Conservation (phyloP, 805 yeast species). For the Cyberlindnera mycetangii region DNA sequence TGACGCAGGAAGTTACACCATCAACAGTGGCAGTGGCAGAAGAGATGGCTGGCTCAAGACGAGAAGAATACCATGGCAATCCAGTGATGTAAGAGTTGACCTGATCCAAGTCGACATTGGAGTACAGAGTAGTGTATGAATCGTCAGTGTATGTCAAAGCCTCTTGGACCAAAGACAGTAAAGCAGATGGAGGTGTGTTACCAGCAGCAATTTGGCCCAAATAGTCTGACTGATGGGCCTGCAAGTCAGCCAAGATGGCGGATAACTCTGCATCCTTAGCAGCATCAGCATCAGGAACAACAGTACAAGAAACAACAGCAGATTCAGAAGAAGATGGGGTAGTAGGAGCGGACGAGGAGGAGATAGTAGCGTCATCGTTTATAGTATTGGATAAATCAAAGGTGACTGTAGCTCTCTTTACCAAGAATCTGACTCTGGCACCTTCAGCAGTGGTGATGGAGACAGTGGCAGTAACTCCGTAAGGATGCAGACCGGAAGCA, state of each 20-base stretch:
- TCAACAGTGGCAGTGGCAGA: slow-evolving; percentile 11
- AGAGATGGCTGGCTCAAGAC: slow-evolving; percentile 11
- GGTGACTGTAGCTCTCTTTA: slow-evolving; percentile 1
- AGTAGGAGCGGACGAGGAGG: neutral
- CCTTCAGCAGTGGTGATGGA: slow-evolving; percentile 23
- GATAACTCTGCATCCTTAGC: slow-evolving; percentile 6
- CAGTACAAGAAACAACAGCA: neutral
- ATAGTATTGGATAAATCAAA: slow-evolving; percentile 1
- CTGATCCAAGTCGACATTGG: slow-evolving; percentile 22
- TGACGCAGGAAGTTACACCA: neutral
- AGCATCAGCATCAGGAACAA: slow-evolving; percentile 2
- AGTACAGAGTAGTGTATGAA: slow-evolving; percentile 30
- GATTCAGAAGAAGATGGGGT: neutral
- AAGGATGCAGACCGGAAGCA: slow-evolving; percentile 65
- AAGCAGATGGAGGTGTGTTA: slow-evolving; percentile 27
- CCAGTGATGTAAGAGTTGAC: slow-evolving; percentile 27
- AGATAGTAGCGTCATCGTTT: neutral
- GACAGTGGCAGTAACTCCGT: slow-evolving; percentile 26
- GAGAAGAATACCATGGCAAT: slow-evolving; percentile 31
- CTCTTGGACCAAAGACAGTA: slow-evolving; percentile 26
- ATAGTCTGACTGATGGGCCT: slow-evolving; percentile 15
- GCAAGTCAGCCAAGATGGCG: slow-evolving; percentile 14
- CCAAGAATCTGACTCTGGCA: slow-evolving; percentile 8
- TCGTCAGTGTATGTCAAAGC: slow-evolving; percentile 31
- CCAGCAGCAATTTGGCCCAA: slow-evolving; percentile 16